Evolutionary conservation across 169 alveolate species (phyloP).

Genomic region (Eimeria maxima): DNA sequence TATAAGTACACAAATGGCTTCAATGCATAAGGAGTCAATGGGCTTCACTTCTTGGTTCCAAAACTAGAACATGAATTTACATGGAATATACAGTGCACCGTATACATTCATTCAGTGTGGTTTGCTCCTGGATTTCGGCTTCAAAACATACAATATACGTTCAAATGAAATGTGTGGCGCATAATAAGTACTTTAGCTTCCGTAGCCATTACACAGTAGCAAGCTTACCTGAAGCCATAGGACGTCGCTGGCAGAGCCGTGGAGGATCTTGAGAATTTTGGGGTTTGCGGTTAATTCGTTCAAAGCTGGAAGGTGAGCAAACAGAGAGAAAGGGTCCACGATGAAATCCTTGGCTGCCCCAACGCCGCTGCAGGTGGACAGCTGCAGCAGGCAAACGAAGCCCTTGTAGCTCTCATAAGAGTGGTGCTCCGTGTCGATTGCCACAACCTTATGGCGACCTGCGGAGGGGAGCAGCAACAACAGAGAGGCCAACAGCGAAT

Average conservation of each 20-base stretch:
- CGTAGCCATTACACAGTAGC: background rate
- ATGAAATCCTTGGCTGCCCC: constrained; percentile 92
- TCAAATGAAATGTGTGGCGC: background rate
- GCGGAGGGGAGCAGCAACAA: constrained; percentile 1
- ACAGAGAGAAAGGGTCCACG: constrained; percentile 93
- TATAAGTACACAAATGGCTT: too few species aligned
- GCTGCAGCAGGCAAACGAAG: constrained; percentile 94
- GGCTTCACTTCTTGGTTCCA: background rate
- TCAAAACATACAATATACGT: background rate
- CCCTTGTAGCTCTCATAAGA: constrained; percentile 93
- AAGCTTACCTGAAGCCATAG: constrained; percentile 92
- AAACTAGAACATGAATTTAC: background rate
- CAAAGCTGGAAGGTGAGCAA: constrained; percentile 88
- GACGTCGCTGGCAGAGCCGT: constrained; percentile 96
- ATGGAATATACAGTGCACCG: background rate
- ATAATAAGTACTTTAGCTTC: background rate
- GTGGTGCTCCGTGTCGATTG: constrained; percentile 97
- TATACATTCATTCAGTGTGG: background rate
- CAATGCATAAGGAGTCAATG: too few species aligned
- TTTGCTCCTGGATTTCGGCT: background rate
- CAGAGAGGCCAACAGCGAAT: background rate
- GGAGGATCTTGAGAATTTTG: constrained; percentile 94
- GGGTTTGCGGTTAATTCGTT: constrained; percentile 93
- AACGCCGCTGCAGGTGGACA: constrained; percentile 87
- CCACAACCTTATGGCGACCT: constrained; percentile 89